Evolutionary conservation across 1,284 basidiomycete genomes (phyloP).

Genomic region (Microbotryum lychnidis-dioicae): DNA sequence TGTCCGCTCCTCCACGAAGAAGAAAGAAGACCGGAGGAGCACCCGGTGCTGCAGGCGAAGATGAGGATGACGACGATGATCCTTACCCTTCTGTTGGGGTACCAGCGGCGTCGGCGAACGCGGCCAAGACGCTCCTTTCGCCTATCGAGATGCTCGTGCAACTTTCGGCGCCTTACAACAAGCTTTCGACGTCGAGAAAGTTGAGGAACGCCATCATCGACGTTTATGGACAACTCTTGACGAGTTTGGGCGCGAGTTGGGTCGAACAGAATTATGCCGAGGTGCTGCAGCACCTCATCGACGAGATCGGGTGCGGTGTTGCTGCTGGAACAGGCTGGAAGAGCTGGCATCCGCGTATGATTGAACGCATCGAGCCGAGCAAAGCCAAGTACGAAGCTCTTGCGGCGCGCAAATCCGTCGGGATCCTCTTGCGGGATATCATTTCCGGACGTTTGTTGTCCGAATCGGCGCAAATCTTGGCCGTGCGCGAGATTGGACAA

Average conservation of each 20-base stretch:
- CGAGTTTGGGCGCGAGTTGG: conserved; percentile 64
- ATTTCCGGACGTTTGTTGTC: conserved; percentile 80
- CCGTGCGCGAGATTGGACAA: conserved; percentile 75
- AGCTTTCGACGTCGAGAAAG: conserved; percentile 50
- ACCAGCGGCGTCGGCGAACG: conserved; percentile 51
- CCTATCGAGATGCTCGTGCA: conserved; percentile 72
- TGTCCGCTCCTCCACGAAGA: conserved; percentile 39
- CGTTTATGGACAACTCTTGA: conserved; percentile 72
- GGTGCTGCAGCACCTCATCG: conserved; percentile 63
- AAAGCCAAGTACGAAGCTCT: conserved; percentile 63
- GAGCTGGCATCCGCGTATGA: conserved; percentile 19
- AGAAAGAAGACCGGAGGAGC: conserved; percentile 52
- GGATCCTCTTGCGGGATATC: conserved; percentile 71
- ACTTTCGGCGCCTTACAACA: conserved; percentile 70
- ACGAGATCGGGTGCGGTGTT: conserved; percentile 51
- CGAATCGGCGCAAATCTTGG: conserved; percentile 85
- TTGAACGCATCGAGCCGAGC: conserved; percentile 23
- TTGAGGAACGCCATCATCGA: conserved; percentile 78
- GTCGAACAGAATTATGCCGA: conserved; percentile 75
- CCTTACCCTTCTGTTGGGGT: conserved; percentile 43
- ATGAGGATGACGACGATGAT: conserved; percentile 53
- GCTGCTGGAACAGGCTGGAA: conserved; percentile 44
- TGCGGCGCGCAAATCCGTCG: conserved; percentile 62
- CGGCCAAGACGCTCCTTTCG: conserved; percentile 63
- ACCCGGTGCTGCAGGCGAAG: conserved; percentile 48